These are phyloP conservation scores for Colletotrichum paranaense DNA, from an alignment of 2,329 filamentous ascomycete species.

Conservation along the genomic window DNA sequence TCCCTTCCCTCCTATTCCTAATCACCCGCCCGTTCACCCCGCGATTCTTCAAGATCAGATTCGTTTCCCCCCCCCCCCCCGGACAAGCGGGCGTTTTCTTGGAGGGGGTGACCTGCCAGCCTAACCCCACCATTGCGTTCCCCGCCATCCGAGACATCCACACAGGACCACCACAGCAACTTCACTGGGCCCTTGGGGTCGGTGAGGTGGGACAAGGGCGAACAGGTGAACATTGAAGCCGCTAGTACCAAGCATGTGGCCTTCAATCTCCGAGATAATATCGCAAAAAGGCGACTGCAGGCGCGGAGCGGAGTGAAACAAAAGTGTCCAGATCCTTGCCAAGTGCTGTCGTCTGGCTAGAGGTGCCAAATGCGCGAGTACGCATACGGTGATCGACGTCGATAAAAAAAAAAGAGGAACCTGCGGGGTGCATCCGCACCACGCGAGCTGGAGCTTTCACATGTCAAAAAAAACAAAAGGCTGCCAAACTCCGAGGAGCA, in stretches of 20 bases:
- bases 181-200: too few relatives aligned
- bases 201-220: too few relatives aligned
- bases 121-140: conserved; percentile 11
- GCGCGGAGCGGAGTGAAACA: conserved; percentile 27
- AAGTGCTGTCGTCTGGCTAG: conserved; percentile 14
- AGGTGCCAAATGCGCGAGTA: not conserved
- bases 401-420: conserved; percentile 33
- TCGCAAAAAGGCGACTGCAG: conserved; percentile 23
- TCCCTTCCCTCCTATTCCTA: not conserved
- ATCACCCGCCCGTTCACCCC: conserved; percentile 1
- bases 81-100: not conserved
- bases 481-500: conserved; percentile 10
- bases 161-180: not conserved
- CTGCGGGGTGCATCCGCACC: conserved; percentile 33
- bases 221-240: not conserved
- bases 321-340: not conserved
- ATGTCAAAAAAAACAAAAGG: conserved; percentile 18
- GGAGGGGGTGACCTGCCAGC: not conserved
- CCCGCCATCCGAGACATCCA: conserved; percentile 7
- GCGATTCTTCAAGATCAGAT: not conserved
- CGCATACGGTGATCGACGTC: conserved; percentile 27
- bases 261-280: conserved; percentile 20
- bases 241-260: conserved; percentile 19
- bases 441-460: conserved; percentile 32
- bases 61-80: not conserved